phyloP scores from a whole-genome alignment of 768 basidiomycete species.

The Steccherinum ochraceum region DNA sequence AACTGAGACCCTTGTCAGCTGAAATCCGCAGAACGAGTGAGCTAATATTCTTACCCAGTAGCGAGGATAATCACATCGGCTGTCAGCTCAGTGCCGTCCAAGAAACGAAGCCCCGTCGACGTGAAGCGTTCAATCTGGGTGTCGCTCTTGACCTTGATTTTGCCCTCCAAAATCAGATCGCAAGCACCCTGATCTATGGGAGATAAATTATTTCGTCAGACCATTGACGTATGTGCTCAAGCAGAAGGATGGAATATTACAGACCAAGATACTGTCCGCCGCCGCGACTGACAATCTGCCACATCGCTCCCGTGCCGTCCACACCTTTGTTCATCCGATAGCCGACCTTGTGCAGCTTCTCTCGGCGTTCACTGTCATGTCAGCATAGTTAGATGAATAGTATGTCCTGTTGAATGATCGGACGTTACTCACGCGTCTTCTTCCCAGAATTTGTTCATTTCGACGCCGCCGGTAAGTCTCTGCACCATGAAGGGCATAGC shows the following conservation, averaged over 20 bases:
- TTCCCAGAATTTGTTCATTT: no score
- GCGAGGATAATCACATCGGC: slow-evolving; percentile 25
- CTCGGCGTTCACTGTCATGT: background rate
- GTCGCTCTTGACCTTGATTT: slow-evolving; percentile 43
- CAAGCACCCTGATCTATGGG: slow-evolving; percentile 34
- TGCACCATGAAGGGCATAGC: background rate
- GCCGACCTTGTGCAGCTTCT: background rate
- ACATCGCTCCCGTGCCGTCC: background rate
- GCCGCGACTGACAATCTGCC: background rate
- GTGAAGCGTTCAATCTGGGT: slow-evolving; percentile 31
- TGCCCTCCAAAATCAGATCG: slow-evolving; percentile 36
- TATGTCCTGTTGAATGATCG: background rate
- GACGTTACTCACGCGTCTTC: background rate
- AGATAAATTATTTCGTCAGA: no score
- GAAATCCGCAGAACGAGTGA: background rate
- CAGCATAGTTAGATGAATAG: background rate
- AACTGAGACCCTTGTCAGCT: background rate
- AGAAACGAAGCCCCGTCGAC: slow-evolving; percentile 14
- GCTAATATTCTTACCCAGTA: slow-evolving; percentile 10
- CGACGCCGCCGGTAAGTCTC: background rate
- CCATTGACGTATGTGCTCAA: no score
- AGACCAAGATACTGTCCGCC: slow-evolving; percentile 4
- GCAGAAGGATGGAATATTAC: background rate
- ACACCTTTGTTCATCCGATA: background rate
- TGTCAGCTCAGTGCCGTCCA: slow-evolving; percentile 16